Conservation (phyloP, 2,329 filamentous ascomycete genomes). For the Ramularia endophylla region DNA sequence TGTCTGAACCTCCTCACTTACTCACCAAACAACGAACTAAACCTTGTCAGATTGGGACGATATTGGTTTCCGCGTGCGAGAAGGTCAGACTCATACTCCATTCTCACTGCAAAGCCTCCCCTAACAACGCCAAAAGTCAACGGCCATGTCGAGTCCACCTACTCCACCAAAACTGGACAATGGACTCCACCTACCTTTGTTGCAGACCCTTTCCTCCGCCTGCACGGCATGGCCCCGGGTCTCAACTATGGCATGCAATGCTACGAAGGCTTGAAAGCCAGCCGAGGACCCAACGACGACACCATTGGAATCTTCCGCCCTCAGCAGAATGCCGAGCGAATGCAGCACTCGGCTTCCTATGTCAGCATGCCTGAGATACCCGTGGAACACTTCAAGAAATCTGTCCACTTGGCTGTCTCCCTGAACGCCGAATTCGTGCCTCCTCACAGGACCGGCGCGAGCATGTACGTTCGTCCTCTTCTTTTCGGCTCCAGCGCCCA, state of each 20-base stretch:
- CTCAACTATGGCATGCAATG: constrained; percentile 98
- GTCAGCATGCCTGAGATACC: constrained; percentile 80
- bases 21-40: constrained; percentile 6
- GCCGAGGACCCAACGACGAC: constrained; percentile 65
- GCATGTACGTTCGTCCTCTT: constrained; percentile 87
- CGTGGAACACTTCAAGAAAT: constrained; percentile 66
- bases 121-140: constrained; percentile 58
- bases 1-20: background rate
- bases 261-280: constrained; percentile 97
- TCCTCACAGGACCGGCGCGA: constrained; percentile 79
- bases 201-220: constrained; percentile 72
- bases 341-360: constrained; percentile 78
- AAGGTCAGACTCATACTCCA: constrained; percentile 54
- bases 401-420: constrained; percentile 73
- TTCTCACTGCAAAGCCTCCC: background rate
- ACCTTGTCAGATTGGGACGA: constrained; percentile 72
- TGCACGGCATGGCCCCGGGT: constrained; percentile 92
- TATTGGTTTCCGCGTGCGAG: constrained; percentile 85
- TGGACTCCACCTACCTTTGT: constrained; percentile 79
- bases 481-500: constrained; percentile 84
- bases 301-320: constrained; percentile 84
- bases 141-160: constrained; percentile 86
- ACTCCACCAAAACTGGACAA: constrained; percentile 64
- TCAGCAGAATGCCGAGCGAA: constrained; percentile 72
- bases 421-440: constrained; percentile 89